Evolutionary conservation across 768 basidiomycete species (phyloP).

Genomic region (Lactarius vividus): DNA sequence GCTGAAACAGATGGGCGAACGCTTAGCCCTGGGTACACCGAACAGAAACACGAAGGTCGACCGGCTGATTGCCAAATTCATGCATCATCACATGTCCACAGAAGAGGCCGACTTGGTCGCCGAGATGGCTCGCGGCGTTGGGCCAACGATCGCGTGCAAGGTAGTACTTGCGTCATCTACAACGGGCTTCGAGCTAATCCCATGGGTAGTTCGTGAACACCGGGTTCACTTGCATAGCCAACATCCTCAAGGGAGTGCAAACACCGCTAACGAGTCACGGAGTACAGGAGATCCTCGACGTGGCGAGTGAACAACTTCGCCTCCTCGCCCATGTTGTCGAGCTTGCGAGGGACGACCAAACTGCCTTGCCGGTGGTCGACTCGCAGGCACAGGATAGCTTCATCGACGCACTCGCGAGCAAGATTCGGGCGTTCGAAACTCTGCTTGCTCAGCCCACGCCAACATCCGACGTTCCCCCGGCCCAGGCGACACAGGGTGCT

Average conservation of each 20-base stretch:
- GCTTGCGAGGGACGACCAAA: conserved; percentile 51
- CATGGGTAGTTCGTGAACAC: conserved; percentile 65
- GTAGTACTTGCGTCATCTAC: conserved; percentile 36
- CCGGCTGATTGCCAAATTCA: conserved; percentile 61
- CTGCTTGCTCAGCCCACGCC: conserved; percentile 27
- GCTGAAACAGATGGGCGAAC: conserved; percentile 69
- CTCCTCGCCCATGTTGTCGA: conserved; percentile 67
- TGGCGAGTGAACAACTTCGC: conserved; percentile 61
- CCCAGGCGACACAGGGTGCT: conserved; percentile 39
- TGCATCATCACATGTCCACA: conserved; percentile 68
- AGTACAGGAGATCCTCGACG: conserved; percentile 37
- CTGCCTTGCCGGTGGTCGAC: conserved; percentile 50
- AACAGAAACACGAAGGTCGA: conserved; percentile 63
- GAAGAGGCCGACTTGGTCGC: conserved; percentile 83
- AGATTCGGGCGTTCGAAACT: conserved; percentile 42
- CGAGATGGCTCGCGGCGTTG: conserved; percentile 74
- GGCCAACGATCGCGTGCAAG: conserved; percentile 63
- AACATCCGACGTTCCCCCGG: conserved; percentile 23
- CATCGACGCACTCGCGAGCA: conserved; percentile 46
- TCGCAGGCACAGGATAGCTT: conserved; percentile 56
- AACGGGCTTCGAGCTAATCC: conserved; percentile 2
- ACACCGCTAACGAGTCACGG: conserved; percentile 31
- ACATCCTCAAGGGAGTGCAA: conserved; percentile 43
- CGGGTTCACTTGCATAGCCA: conserved; percentile 62
- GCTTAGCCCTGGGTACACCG: conserved; percentile 56